phyloP scores from a whole-genome alignment of 257 asterid genomes.

The Echium plantagineum region DNA sequence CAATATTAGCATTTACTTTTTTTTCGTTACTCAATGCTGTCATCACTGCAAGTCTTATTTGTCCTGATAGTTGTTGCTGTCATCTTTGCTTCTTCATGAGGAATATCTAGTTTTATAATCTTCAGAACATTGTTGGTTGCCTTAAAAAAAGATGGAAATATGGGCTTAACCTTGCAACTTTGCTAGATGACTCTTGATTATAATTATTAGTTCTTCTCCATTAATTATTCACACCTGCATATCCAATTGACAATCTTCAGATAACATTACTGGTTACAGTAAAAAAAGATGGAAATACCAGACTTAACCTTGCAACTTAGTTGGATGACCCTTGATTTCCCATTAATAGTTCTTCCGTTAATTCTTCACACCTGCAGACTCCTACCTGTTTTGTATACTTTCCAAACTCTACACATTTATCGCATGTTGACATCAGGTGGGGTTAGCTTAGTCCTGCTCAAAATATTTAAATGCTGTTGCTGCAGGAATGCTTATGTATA shows the following conservation, averaged over 20 bases:
- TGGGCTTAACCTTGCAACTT: not conserved
- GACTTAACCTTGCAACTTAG: no score
- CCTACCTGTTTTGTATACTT: not conserved
- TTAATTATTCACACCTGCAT: no score
- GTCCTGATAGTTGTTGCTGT: not conserved
- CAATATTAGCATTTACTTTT: no score
- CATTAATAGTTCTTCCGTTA: no score
- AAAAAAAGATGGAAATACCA: no score
- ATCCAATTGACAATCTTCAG: no score
- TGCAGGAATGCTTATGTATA: slow-evolving; percentile 71
- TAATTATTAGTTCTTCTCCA: not conserved
- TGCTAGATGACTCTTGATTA: not conserved
- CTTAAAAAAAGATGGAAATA: not conserved
- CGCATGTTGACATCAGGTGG: slow-evolving; percentile 1
- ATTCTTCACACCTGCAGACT: not conserved
- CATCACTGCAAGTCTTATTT: not conserved
- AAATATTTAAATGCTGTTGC: slow-evolving; percentile 8
- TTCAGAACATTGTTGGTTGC: not conserved
- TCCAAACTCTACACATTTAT: not conserved
- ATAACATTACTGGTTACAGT: no score
- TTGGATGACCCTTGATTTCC: no score
- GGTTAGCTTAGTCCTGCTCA: slow-evolving; percentile 3
- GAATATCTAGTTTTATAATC: not conserved
- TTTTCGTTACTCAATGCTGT: no score
- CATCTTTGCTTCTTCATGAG: not conserved